Percentiles rank a stretch among this genome's conserved stretches.
These are phyloP conservation scores for Chondrostereum purpureum DNA, from an alignment of 1,284 basidiomycete genomes.

Conservation along the genomic window DNA sequence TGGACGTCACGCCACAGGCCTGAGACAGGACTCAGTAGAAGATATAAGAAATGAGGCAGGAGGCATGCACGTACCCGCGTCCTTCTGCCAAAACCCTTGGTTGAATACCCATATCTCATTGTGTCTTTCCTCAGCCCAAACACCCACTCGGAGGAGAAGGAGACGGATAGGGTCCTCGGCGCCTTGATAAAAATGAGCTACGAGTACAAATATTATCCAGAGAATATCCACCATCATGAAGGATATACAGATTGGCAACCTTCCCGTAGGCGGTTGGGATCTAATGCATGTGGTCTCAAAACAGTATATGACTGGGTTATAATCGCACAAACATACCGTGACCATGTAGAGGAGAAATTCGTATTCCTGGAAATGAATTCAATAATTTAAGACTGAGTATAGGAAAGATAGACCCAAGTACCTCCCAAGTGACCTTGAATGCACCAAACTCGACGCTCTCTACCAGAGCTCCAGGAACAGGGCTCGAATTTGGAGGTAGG, in stretches of 20 bases:
- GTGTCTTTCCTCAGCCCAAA: constrained; percentile 46
- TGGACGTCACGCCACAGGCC: constrained; percentile 64
- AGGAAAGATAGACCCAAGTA: constrained; percentile 18
- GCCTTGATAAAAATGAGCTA: constrained; percentile 28
- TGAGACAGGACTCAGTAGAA: not conserved
- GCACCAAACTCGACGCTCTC: constrained; percentile 48
- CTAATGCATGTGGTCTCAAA: too few relatives aligned
- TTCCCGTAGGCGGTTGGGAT: constrained; percentile 27
- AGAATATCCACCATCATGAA: constrained; percentile 48
- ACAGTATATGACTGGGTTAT: not conserved
- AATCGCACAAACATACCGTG: constrained; percentile 23
- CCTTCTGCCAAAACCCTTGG: constrained; percentile 60
- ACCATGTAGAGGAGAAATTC: constrained; percentile 38
- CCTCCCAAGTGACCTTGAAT: constrained; percentile 56
- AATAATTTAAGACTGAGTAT: constrained; percentile 2
- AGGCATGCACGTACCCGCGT: constrained; percentile 27
- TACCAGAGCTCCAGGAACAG: constrained; percentile 43
- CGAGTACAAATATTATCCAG: too few relatives aligned
- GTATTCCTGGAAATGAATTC: constrained; percentile 19
- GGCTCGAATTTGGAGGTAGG: constrained; percentile 34
- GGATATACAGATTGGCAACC: constrained; percentile 38
- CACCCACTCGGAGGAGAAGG: constrained; percentile 47
- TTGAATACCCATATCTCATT: constrained; percentile 76
- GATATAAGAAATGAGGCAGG: too few relatives aligned
- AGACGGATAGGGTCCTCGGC: constrained; percentile 45